Conservation (phyloP, 148 eudicot genomes). For the Rhododendron vialii region DNA sequence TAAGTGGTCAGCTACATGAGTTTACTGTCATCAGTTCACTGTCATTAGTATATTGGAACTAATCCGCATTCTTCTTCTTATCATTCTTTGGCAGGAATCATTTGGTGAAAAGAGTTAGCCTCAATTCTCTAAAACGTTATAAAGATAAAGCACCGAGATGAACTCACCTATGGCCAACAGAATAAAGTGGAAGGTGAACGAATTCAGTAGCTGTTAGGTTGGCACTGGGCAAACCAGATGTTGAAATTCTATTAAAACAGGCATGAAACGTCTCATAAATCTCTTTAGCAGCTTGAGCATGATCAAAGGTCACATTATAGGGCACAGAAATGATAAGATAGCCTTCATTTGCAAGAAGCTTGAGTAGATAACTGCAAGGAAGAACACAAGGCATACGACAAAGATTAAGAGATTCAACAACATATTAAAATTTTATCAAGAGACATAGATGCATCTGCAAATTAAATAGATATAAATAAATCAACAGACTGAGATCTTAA, state of each 20-base stretch:
- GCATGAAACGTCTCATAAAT: conserved; percentile 66
- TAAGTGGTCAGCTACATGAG: not conserved
- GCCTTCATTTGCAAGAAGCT: conserved; percentile 74
- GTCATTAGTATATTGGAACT: not conserved
- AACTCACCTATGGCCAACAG: conserved; percentile 90
- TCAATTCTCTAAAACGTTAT: not conserved
- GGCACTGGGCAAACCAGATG: conserved; percentile 58
- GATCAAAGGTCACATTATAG: conserved; percentile 94
- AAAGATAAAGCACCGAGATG: not conserved
- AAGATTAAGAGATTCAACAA: not conserved
- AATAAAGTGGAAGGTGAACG: conserved; percentile 74
- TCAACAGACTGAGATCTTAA: not conserved
- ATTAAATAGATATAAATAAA: not conserved
- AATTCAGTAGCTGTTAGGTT: conserved; percentile 50
- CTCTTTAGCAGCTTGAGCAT: conserved; percentile 65
- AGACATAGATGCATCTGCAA: not conserved
- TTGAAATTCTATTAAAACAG: conserved; percentile 58
- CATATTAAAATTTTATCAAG: not conserved
- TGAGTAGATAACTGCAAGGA: conserved; percentile 66
- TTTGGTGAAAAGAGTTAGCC: not conserved
- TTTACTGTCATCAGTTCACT: not conserved
- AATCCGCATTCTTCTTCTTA: not conserved
- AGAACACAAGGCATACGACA: not conserved
- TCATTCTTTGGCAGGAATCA: not conserved
- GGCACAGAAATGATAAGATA: conserved; percentile 83